These are phyloP conservation scores for Mucuna pruriens DNA, from an alignment of 306 rosid genomes.

Conservation along the genomic window DNA sequence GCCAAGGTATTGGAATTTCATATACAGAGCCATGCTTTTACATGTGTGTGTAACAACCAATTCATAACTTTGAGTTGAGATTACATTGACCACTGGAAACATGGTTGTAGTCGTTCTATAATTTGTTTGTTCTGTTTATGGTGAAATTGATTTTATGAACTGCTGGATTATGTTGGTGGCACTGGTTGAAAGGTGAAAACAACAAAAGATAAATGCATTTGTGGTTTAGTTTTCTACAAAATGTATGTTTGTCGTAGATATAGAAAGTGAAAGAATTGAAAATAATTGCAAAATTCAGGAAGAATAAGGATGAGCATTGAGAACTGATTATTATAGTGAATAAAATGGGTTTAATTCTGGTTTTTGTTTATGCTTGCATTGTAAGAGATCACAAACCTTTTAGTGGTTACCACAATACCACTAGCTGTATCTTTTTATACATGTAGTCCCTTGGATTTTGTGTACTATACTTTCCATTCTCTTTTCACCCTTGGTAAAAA, in stretches of 20 bases:
- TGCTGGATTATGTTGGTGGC: conserved; percentile 4
- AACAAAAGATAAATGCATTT: conserved; percentile 4
- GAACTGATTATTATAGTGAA: neutral
- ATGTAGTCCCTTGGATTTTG: conserved; percentile 1
- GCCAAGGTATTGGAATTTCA: conserved; percentile 58
- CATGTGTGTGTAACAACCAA: neutral
- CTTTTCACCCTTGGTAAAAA: neutral
- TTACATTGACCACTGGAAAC: neutral
- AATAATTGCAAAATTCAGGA: neutral
- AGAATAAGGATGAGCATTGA: neutral
- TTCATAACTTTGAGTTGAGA: neutral
- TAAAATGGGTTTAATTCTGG: conserved; percentile 5
- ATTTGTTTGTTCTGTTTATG: conserved; percentile 7
- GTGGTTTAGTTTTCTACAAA: neutral
- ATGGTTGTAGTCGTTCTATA: neutral
- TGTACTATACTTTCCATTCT: neutral
- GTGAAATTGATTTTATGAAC: conserved; percentile 24
- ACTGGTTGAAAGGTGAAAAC: conserved; percentile 35
- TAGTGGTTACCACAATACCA: neutral
- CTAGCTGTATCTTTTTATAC: no score
- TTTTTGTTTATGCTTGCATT: conserved; percentile 11
- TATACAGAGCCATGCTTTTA: neutral
- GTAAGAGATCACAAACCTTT: neutral
- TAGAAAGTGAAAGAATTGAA: neutral
- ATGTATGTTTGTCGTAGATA: neutral